phyloP scores from a whole-genome alignment of 441 rosid genomes.

The Erodium trifolium region DNA sequence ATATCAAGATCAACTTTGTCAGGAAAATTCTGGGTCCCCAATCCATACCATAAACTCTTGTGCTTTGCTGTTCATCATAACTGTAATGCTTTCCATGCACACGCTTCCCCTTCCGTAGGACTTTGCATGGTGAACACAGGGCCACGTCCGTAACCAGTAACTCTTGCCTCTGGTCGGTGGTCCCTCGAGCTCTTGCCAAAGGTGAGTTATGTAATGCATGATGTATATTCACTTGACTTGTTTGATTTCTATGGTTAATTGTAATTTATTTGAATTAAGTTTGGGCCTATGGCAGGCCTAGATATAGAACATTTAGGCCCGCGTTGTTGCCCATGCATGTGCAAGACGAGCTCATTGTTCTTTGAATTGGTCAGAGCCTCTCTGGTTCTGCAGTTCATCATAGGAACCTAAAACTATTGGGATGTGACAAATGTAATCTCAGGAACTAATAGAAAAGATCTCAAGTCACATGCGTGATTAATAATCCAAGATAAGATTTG shows the following conservation, averaged over 20 bases:
- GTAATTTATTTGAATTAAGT: not conserved
- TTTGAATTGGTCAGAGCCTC: not conserved
- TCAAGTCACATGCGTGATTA: not conserved
- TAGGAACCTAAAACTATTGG: not conserved
- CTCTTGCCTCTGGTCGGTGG: too few relatives aligned
- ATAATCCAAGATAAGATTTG: too few relatives aligned
- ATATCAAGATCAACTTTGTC: conserved; percentile 31
- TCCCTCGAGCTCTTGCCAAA: too few relatives aligned
- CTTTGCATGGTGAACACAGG: not conserved
- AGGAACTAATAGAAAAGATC: not conserved
- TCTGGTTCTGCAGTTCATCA: too few relatives aligned
- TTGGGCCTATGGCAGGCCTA: not conserved
- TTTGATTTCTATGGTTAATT: too few relatives aligned
- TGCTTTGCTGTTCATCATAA: conserved; percentile 7
- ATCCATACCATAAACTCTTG: not conserved
- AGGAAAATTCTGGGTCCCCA: conserved; percentile 17
- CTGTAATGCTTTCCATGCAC: not conserved
- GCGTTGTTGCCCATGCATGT: not conserved
- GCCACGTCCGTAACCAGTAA: not conserved
- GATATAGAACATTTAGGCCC: not conserved
- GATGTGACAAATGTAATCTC: not conserved
- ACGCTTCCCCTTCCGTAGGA: not conserved
- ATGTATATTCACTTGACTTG: too few relatives aligned
- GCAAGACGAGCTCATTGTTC: not conserved
- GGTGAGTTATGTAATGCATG: too few relatives aligned